phyloP scores from a whole-genome alignment of 1,284 basidiomycete genomes.

The Jaminaea rosea region DNA sequence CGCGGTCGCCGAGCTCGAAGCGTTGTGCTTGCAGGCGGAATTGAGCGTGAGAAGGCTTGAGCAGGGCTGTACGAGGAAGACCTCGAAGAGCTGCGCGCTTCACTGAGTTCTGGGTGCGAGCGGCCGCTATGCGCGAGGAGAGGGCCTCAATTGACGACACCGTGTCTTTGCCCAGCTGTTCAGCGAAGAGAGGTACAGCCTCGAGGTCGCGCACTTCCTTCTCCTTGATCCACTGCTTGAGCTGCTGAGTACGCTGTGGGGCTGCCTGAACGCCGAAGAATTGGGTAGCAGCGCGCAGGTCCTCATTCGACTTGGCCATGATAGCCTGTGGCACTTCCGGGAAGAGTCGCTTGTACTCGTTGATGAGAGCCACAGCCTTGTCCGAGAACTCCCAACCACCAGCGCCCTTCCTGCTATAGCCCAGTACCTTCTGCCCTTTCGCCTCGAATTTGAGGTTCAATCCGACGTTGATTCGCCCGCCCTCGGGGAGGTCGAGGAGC shows the following conservation, averaged over 20 bases:
- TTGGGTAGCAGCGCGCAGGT: conserved; percentile 59
- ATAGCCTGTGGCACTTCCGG: conserved; percentile 37
- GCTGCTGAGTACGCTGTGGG: conserved; percentile 64
- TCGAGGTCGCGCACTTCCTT: conserved; percentile 85
- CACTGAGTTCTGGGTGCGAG: conserved; percentile 52
- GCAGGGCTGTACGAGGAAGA: conserved; percentile 84
- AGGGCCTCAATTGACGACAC: conserved; percentile 54
- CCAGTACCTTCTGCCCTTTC: conserved; percentile 88
- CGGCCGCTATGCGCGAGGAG: conserved; percentile 58
- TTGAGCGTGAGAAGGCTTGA: conserved; percentile 83
- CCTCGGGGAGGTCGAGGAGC: conserved; percentile 57
- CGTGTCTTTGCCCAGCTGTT: conserved; percentile 68
- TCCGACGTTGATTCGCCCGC: conserved; percentile 72
- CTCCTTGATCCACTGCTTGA: conserved; percentile 75
- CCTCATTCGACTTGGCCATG: conserved; percentile 48
- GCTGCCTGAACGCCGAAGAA: conserved; percentile 61
- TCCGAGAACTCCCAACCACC: conserved; percentile 89
- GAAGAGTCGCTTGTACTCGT: conserved; percentile 60
- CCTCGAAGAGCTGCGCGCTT: conserved; percentile 83
- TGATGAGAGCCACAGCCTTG: conserved; percentile 69
- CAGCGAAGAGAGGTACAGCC: conserved; percentile 81
- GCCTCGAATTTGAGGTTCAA: conserved; percentile 93
- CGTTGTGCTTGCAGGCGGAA: conserved; percentile 81
- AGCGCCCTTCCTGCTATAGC: conserved; percentile 77
- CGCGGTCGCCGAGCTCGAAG: conserved; percentile 89